Base-by-base conservation (phyloP, 2,329 filamentous ascomycete genomes). In the Trichoderma brevicompactum region DNA sequence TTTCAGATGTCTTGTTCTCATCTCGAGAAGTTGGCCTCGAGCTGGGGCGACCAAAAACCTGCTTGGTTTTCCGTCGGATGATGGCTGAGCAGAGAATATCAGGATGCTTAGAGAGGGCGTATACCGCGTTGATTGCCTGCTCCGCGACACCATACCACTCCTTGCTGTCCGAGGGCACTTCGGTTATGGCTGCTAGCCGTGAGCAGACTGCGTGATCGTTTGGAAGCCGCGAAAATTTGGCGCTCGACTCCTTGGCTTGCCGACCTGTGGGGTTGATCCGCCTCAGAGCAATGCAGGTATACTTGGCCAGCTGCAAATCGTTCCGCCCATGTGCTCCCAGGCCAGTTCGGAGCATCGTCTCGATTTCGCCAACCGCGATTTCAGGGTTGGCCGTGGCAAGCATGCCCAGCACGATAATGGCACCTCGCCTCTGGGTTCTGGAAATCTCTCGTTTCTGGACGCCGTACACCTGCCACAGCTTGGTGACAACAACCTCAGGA, bases 361-460 rank as follows among this genome's bases (percentile, higher is more conserved):
- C 94, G 81, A 98, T 96, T 77, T 99, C 94, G 66, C 91, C 92
- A 13, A 97, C 90, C 2, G 96, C 92, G 67, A 99, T 95, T 69
- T 97, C 92, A 0, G 94, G 93, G 68, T 92, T 92, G 2, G 96
- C 95, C 2, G 95, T 89, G 5, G 94, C 94, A 61, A 99, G 85
- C 96, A 99, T 99, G 15, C 96, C 94, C 2, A 99, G 83, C 7
- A 98, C 92, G 69, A 99, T 98, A 74, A 99, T 98, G 56, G 95
- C 89, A 32, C 95, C 95, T 49, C 95, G 87, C 68, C 95, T 87
- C 77, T 98, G 95, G 2, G 89, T 94, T 72, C 89, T 90, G 0
- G 95, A 98, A 50, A 97, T 97, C 65, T 97, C 94, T 67, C 92
- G 89, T 79, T 90, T 95, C 74, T 97, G 94, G 50, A 97, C 90